phyloP scores from a whole-genome alignment of 176 grass and related monocot species.

The Olyra latifolia region DNA sequence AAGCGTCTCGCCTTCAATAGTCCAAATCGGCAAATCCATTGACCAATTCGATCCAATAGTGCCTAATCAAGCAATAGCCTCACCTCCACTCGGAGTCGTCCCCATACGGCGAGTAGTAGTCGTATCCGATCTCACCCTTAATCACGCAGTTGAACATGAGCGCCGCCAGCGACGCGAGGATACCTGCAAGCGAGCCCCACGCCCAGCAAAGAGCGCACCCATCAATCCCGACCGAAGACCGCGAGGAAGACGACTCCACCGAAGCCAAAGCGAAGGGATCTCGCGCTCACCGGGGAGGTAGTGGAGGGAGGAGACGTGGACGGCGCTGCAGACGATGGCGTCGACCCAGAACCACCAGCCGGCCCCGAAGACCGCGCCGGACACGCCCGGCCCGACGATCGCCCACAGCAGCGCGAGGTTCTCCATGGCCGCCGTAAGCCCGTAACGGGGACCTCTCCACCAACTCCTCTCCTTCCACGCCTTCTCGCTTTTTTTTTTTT shows the following conservation, averaged over 20 bases:
- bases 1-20: neutral
- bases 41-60: neutral
- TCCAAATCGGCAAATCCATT: neutral
- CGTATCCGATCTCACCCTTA: constrained; percentile 74
- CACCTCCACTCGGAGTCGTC: constrained; percentile 86
- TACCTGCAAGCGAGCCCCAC: constrained; percentile 34
- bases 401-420: constrained; percentile 75
- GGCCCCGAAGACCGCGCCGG: constrained; percentile 88
- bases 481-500: constrained; percentile 18
- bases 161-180: constrained; percentile 65
- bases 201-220: neutral
- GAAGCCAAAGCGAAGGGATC: constrained; percentile 14
- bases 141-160: constrained; percentile 96
- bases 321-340: constrained; percentile 86
- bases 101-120: constrained; percentile 80
- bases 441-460: constrained; percentile 14
- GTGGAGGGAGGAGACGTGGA: constrained; percentile 84
- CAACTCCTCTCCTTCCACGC: constrained; percentile 26
- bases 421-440: constrained; percentile 44
- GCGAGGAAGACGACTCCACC: neutral
- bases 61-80: neutral
- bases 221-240: neutral
- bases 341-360: constrained; percentile 99
- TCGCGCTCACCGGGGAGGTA: constrained; percentile 79
- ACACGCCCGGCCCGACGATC: constrained; percentile 77